A percentile compares a stretch with the other conserved stretches of the same genome.
Evolutionary conservation across 192 early-diverging fungal species (phyloP).

Genomic region (Coemansia sp.): DNA sequence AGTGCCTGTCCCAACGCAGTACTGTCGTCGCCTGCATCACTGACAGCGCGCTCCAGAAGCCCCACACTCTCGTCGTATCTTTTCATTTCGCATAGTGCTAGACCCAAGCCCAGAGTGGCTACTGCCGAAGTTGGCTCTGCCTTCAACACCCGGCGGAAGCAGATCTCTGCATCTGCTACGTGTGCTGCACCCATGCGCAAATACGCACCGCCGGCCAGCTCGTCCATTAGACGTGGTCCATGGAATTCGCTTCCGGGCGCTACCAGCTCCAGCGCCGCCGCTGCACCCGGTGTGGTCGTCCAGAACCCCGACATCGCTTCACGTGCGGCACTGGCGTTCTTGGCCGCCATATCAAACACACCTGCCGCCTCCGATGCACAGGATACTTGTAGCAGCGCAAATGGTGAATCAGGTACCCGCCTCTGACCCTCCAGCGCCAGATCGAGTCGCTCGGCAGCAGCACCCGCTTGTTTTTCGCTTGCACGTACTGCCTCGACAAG

Average conservation of each 20-base stretch:
- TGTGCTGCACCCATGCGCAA: constrained; percentile 55
- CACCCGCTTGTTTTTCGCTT: not conserved
- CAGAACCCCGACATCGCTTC: constrained; percentile 4
- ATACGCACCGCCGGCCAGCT: constrained; percentile 43
- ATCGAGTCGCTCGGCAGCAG: no score
- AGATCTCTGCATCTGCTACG: constrained; percentile 49
- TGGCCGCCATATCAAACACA: constrained; percentile 11
- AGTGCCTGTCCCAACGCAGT: constrained; percentile 38
- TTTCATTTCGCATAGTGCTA: constrained; percentile 52
- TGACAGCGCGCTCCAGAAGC: constrained; percentile 56
- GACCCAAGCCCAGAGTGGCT: constrained; percentile 52
- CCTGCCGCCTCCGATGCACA: constrained; percentile 3
- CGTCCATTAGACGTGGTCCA: no score
- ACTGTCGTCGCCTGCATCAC: constrained; percentile 14
- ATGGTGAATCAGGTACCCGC: constrained; percentile 26
- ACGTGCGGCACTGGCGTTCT: constrained; percentile 19
- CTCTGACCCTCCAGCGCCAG: constrained; percentile 11
- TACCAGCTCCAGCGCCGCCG: no score
- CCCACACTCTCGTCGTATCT: constrained; percentile 55
- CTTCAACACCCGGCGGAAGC: constrained; percentile 56
- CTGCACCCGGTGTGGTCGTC: constrained; percentile 16
- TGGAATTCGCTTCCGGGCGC: no score
- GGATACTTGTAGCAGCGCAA: constrained; percentile 25
- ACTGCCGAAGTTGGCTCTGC: constrained; percentile 34
- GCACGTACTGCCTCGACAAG: not conserved